Evolutionary conservation across 75 land plant genomes (phyloP), one percentile per base, ranked within the genome.

Genomic region (Sequoiadendron giganteum): DNA sequence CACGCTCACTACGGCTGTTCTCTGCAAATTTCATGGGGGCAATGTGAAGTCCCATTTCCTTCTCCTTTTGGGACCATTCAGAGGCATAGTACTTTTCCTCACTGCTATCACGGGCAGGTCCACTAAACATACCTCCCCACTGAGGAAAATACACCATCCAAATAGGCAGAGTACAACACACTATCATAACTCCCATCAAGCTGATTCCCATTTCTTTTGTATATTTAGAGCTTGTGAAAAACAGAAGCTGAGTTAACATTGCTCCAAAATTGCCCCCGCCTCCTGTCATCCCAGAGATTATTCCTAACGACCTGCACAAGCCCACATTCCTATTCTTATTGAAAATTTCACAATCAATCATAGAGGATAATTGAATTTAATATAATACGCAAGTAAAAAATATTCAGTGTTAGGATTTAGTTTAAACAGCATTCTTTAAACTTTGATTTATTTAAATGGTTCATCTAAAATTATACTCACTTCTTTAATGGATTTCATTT

Each of bases 201-300:
- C 80, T 85, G 14, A 96, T 86, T 0, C 97, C 96, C 11, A n/a
- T 82, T 28, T 88, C 91, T 1, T 95, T 95, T 1, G 92, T 82
- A 89, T 92, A 92, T 39, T 82, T 87, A 2, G 93, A 61, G 85
- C 91, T 90, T 14, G 93, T 90, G 91, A 96, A 96, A 90, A 96
- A 95, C 45, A 94, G 36, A 2, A 94, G 42, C 88, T 96, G 97
- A 1, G 97, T 95, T 42, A 94, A 49, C 21, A 92, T 93, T 0
- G 97, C 76, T 4, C 98, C 98, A 48, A 94, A 75, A 65, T 92
- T 95, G 3, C 98, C 98, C 7, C 97, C 98, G 1, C 92, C 94
- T 1, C 98, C 95, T 0, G 95, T 95, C 72, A 94, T 49, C 4
- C 98, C 97, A 1, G 98, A 96, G 47, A 96, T 91, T 38, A 95